Evolutionary conservation across 2,329 filamentous ascomycete species (phyloP).

Genomic region (Thelonectria blattea): DNA sequence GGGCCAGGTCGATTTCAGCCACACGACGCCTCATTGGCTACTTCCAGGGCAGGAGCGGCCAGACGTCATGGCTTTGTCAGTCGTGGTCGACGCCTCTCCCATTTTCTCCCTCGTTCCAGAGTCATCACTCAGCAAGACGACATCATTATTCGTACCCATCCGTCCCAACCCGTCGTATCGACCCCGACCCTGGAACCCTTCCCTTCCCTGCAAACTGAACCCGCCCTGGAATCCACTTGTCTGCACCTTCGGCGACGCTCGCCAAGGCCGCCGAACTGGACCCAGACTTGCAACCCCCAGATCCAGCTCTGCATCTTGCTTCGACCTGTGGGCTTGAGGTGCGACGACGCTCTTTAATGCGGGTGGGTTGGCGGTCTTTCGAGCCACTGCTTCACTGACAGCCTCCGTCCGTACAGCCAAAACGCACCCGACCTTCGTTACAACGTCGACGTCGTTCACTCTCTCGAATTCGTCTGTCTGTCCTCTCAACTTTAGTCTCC

Average conservation of each 20-base stretch:
- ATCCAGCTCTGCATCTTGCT: background rate
- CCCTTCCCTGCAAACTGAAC: background rate
- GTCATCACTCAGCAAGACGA: slow-evolving; percentile 7
- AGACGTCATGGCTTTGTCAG: slow-evolving; percentile 10
- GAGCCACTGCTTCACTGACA: background rate
- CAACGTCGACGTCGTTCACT: background rate
- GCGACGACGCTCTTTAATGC: slow-evolving; percentile 2
- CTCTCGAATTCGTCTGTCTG: slow-evolving; percentile 11
- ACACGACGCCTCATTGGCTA: slow-evolving; percentile 14
- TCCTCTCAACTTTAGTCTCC: background rate
- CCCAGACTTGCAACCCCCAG: background rate
- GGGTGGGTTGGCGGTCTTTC: slow-evolving; percentile 3
- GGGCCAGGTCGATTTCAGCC: slow-evolving; percentile 6
- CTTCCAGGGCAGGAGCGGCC: background rate
- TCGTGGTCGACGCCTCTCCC: slow-evolving; percentile 16
- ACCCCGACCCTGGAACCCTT: background rate
- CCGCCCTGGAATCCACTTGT: background rate
- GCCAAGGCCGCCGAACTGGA: slow-evolving; percentile 3
- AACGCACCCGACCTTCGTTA: background rate
- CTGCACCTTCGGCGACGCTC: slow-evolving; percentile 9
- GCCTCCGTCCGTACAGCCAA: slow-evolving; percentile 1
- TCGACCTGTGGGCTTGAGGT: background rate
- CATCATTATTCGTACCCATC: background rate
- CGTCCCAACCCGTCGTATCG: background rate
- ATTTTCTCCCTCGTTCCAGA: slow-evolving; percentile 19